Evolutionary conservation across 257 asterid genomes (phyloP).

Genomic region (Solanum pennellii): DNA sequence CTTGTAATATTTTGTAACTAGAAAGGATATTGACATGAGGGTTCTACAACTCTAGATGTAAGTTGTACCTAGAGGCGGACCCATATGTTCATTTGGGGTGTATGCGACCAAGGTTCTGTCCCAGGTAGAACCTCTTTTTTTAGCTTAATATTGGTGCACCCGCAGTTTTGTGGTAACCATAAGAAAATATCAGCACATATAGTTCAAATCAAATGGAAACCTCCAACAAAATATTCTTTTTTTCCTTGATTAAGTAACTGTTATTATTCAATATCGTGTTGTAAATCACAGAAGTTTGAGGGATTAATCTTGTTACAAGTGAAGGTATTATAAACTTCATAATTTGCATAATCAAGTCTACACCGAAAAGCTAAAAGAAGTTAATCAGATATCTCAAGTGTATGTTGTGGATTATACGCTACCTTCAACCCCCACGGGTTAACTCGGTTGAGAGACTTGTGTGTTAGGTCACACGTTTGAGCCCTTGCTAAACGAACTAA

Average conservation of each 20-base stretch:
- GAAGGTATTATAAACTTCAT: neutral
- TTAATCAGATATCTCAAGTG: neutral
- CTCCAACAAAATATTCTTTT: slow-evolving; percentile 12
- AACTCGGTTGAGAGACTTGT: neutral
- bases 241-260: neutral
- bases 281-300: neutral
- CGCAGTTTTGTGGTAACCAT: neutral
- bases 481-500: neutral
- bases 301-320: neutral
- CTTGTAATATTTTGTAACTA: neutral
- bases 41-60: neutral
- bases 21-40: neutral
- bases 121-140: neutral
- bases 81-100: neutral
- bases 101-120: neutral
- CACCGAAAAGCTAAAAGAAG: neutral
- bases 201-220: slow-evolving; percentile 32
- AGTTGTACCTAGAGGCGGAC: neutral
- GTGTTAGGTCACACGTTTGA: neutral
- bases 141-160: neutral
- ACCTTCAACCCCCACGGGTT: neutral
- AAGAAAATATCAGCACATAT: slow-evolving; percentile 52
- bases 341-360: neutral
- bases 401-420: neutral
- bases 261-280: neutral